A percentile compares a stretch with the other conserved stretches of the same genome.
Evolutionary conservation across 140 eudicot genomes (phyloP).

Genomic region (Senecio squalidus): DNA sequence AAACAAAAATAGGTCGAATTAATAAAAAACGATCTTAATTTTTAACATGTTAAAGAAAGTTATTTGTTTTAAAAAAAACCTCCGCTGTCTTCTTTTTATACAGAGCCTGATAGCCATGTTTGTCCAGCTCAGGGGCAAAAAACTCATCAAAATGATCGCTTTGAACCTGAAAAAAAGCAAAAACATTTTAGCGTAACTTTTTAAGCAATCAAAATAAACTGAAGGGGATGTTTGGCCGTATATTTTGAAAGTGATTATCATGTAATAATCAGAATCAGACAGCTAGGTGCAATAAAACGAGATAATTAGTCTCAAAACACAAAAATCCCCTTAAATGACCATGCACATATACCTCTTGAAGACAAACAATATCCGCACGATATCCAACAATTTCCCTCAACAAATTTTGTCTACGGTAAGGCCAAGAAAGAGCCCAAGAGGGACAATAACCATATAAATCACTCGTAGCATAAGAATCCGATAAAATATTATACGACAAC

Average conservation of each 20-base stretch:
- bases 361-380: slow-evolving; percentile 88
- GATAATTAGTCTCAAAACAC: neutral
- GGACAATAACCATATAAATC: slow-evolving; percentile 88
- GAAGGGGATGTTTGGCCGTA: neutral
- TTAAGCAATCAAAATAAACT: neutral
- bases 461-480: slow-evolving; percentile 65
- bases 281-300: neutral
- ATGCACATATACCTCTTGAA: slow-evolving; percentile 71
- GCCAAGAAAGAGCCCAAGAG: slow-evolving; percentile 96
- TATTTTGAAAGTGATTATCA: neutral
- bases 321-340: neutral
- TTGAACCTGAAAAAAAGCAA: slow-evolving; percentile 64
- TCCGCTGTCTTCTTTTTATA: slow-evolving; percentile 80
- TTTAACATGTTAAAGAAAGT: neutral
- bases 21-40: neutral
- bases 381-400: slow-evolving; percentile 91
- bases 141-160: slow-evolving; percentile 86
- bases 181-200: slow-evolving; percentile 5
- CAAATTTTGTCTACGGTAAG: slow-evolving; percentile 84
- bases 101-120: slow-evolving; percentile 92
- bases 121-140: slow-evolving; percentile 90
- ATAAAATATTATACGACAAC: slow-evolving; percentile 76
- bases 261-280: neutral
- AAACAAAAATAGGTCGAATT: slow-evolving; percentile 8
- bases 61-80: slow-evolving; percentile 32